Evolutionary conservation across 2,329 filamentous ascomycete species (phyloP), one percentile per base, ranked within the genome.

Genomic region (Calonectria hawksworthii): DNA sequence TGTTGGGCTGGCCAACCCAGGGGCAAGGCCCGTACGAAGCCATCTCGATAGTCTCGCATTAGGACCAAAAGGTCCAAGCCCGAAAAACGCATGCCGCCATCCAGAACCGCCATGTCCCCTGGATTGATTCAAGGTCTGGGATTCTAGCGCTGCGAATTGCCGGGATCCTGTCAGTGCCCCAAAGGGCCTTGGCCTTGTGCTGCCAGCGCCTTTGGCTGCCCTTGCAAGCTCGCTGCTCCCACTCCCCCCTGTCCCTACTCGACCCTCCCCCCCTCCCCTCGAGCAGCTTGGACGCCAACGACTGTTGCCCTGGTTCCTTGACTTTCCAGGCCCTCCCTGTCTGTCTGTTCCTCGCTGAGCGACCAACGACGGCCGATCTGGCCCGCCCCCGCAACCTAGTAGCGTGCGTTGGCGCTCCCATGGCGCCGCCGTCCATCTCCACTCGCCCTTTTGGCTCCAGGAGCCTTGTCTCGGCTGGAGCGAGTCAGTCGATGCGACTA

Each of bases 371-470:
- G 51, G 63, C 61, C 64, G 71, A 73, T 72, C 78, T 80, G 78
- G 79, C 76, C 79, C 79, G 75, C 79, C 79, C 79, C 79, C 79
- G 79, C 80, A 81, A 80, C 78, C 75, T 80, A 47, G 70, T 74
- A 69, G 75, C 75, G 66, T 73, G 72, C 51, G 66, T 67, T 72
- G 72, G 56, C 70, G 56, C 56, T 41, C 56, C 59, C 44, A 65
- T 44, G 23, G 76, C 77, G 77, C 75, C 77, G 75, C 75, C 44
- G 69, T 70, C 14, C 51, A 68, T 73, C 68, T 73, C 79, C 79
- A 79, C 79, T 70, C 38, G 69, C 70, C 72, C 70, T 73, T 76
- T 69, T 68, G 52, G 54, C 34, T 44, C 47, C 23, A 38, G 26
- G 18, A 38, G 64, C 59, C 59, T 63, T 44, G 70, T 65, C 67